These are phyloP conservation scores for Hylodesmum podocarpum DNA, from an alignment of 306 rosid species.

Conservation along the genomic window DNA sequence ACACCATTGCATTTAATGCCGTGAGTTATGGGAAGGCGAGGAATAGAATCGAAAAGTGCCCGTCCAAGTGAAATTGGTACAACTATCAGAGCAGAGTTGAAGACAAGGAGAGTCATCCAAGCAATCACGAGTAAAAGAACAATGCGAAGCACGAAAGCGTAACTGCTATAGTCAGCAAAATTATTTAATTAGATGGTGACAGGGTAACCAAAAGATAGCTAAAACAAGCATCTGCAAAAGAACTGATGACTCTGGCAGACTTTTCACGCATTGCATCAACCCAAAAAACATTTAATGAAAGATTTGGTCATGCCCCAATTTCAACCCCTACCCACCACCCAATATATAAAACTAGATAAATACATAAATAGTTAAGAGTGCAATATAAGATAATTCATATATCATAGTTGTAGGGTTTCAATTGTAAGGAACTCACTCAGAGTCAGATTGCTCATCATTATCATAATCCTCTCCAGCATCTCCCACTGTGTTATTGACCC, in stretches of 20 bases:
- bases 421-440: constrained; percentile 70
- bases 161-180: constrained; percentile 48
- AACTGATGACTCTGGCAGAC: not conserved
- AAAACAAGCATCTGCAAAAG: not conserved
- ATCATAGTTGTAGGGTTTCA: not conserved
- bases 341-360: constrained; percentile 3
- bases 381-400: not conserved
- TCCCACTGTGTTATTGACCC: constrained; percentile 49
- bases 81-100: constrained; percentile 91
- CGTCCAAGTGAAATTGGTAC: constrained; percentile 91
- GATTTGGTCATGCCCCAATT: not conserved
- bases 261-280: constrained; percentile 6
- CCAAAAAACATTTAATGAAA: not conserved
- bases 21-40: constrained; percentile 94
- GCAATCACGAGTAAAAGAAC: constrained; percentile 92
- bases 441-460: constrained; percentile 83
- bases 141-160: constrained; percentile 87
- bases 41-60: constrained; percentile 82
- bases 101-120: constrained; percentile 95
- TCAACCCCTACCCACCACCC: not conserved
- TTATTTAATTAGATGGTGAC: constrained; percentile 14
- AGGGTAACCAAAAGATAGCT: not conserved
- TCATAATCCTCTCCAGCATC: constrained; percentile 69
- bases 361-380: not conserved
- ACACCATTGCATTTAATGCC: constrained; percentile 98